A percentile compares a stretch with the other conserved stretches of the same genome.
phyloP scores from a whole-genome alignment of 1,139 yeast species.

The Candida sp. region DNA sequence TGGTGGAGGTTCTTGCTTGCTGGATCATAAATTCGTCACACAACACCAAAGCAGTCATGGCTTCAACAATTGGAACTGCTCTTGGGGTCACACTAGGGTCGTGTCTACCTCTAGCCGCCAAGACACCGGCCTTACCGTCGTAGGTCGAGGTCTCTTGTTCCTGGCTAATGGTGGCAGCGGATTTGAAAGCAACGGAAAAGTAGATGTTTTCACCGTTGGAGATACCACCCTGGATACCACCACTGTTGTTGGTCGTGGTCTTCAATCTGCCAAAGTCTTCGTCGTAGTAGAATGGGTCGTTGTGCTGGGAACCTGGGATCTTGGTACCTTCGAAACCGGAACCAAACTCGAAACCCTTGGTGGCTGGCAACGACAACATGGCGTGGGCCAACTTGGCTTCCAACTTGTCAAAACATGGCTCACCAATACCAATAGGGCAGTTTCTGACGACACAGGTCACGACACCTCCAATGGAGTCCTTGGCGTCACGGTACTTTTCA shows the following conservation, averaged over 20 bases:
- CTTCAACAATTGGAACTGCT: conserved; percentile 98
- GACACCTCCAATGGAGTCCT: conserved; percentile 97
- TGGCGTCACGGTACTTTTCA: conserved; percentile 82
- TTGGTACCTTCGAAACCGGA: conserved; percentile 92
- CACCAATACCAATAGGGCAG: conserved; percentile 94
- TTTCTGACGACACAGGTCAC: conserved; percentile 97
- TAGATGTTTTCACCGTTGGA: conserved; percentile 95
- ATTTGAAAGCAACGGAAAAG: conserved; percentile 95
- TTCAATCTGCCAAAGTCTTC: conserved; percentile 62
- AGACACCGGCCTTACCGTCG: conserved; percentile 83
- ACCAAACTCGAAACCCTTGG: conserved; percentile 97
- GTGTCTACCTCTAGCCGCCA: conserved; percentile 97
- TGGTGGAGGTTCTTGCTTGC: conserved; percentile 71
- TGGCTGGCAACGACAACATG: conserved; percentile 96
- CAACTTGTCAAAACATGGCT: conserved; percentile 95
- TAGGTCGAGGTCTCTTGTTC: conserved; percentile 89
- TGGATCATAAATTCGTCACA: conserved; percentile 88
- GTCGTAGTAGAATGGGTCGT: conserved; percentile 78
- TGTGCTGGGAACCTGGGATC: conserved; percentile 93
- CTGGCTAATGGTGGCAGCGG: conserved; percentile 97
- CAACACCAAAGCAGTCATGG: conserved; percentile 94
- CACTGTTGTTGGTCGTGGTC: conserved; percentile 90
- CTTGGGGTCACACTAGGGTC: conserved; percentile 99
- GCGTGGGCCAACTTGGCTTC: conserved; percentile 98
- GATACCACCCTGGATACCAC: conserved; percentile 99